Evolutionary conservation across 805 yeast species (phyloP), one percentile per base, ranked within the genome.

Genomic region (Candida pseudofarinosa): DNA sequence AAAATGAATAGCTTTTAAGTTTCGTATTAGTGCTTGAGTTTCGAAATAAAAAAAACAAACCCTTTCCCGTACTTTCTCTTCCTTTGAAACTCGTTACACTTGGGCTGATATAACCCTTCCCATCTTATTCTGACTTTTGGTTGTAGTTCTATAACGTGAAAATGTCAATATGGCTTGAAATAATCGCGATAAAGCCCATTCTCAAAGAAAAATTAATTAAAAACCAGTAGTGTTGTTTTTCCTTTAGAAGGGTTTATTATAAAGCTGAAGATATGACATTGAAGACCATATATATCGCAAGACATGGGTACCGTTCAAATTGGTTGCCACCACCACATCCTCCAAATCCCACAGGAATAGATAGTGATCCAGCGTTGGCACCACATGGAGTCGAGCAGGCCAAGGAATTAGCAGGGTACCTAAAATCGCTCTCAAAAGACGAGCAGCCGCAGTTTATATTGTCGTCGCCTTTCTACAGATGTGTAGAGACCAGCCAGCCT

Each of bases 291-390:
- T 84, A 81, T 53, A 78, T 85, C 33, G 86, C 84, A 16, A 79
- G 93, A 62, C 98, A 91, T 63, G 99, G 98, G 0, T 88, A 78
- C 65, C 71, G 98, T 45, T 81, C 95, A 39, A 89, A 90, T 58
- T 88, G 96, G 96, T 71, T 55, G 46, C 77, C 69, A 1, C 77
- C 74, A 12, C 95, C 95, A 18, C 85, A 83, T 50, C 84, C 86
- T 0, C 79, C 83, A 2, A 78, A 81, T 33, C 96, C 95, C 2
- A 90, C 98, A 0, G 96, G 97, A 0, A 81, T 90, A 15, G 90
- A 84, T 46, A 83, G 90, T 44, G 99, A 93, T 54, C 93, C 95
- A 2, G 82, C 88, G 2, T 69, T 93, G 49, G 93, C 97, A 0
- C 80, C 80, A 1, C 95, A 88, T 57, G 99, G 98, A 3, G 82